These are phyloP conservation scores for Gomphus sp. DNA, from an alignment of 1,284 basidiomycete species.

Conservation along the genomic window DNA sequence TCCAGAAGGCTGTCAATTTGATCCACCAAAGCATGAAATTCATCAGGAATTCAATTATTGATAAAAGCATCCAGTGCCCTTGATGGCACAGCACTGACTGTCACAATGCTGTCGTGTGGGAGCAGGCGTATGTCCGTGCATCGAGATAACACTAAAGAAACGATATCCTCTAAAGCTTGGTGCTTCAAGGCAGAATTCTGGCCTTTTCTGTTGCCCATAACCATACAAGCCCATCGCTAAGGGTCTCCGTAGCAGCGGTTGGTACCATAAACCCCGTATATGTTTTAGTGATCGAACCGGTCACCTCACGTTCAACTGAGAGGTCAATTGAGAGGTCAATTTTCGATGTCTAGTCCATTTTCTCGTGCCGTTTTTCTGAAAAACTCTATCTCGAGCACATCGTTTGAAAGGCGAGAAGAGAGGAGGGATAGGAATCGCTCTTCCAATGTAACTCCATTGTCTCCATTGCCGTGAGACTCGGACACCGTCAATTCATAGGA, in stretches of 20 bases:
- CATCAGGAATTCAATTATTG: conserved; percentile 57
- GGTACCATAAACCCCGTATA: no score
- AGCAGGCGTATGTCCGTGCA: no score
- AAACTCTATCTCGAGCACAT: conserved; percentile 52
- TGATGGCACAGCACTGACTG: background rate
- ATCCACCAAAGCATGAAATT: conserved; percentile 31
- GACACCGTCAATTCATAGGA: background rate
- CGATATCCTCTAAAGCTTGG: conserved; percentile 23
- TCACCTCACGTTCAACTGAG: no score
- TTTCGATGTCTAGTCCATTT: no score
- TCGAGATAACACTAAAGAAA: conserved; percentile 31
- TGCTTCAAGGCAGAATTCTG: no score
- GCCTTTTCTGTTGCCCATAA: no score
- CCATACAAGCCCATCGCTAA: no score
- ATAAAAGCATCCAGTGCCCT: conserved; percentile 23
- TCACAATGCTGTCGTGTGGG: conserved; percentile 12
- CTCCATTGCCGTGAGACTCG: background rate
- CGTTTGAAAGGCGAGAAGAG: conserved; percentile 42
- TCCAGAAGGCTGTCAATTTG: no score
- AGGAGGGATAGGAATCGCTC: conserved; percentile 40
- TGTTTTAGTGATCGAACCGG: no score
- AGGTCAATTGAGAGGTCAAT: no score
- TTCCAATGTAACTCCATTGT: background rate
- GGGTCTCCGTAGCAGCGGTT: no score
- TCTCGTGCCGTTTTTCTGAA: conserved; percentile 38